Evolutionary conservation across 352 stramenopile species (phyloP).

Genomic region (Globisporangium mamillatum): DNA sequence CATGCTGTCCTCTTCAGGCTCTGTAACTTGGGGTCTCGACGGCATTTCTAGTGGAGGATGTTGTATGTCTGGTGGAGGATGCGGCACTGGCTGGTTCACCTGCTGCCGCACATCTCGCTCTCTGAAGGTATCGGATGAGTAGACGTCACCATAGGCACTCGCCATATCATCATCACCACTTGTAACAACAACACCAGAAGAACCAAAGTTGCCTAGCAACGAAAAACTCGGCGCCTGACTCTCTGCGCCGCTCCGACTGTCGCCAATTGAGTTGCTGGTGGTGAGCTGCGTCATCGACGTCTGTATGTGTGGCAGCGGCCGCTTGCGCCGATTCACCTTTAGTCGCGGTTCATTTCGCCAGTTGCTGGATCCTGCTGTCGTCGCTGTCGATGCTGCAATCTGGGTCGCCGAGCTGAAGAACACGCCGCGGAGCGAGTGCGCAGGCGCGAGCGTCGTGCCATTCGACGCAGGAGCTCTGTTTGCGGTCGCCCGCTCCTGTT

Average conservation of each 20-base stretch:
- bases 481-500: not conserved
- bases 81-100: not conserved
- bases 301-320: slow-evolving; percentile 2
- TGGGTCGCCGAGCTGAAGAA: slow-evolving; percentile 40
- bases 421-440: slow-evolving; percentile 20
- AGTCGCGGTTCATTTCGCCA: slow-evolving; percentile 40
- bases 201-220: not conserved
- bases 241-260: slow-evolving; percentile 4
- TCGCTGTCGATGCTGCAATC: not conserved
- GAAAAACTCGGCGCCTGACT: slow-evolving; percentile 17
- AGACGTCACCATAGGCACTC: slow-evolving; percentile 13
- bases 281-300: not conserved
- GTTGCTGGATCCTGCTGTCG: not conserved
- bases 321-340: slow-evolving; percentile 27
- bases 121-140: not conserved
- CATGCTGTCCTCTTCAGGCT: slow-evolving; percentile 4
- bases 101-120: not conserved
- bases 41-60: slow-evolving; percentile 1
- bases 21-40: not conserved
- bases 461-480: not conserved
- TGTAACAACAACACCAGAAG: not conserved
- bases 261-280: not conserved
- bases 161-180: not conserved
- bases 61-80: not conserved
- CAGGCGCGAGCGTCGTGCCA: not conserved